Base-by-base conservation (phyloP, 441 rosid genomes). In the Erysimum pusillum region DNA sequence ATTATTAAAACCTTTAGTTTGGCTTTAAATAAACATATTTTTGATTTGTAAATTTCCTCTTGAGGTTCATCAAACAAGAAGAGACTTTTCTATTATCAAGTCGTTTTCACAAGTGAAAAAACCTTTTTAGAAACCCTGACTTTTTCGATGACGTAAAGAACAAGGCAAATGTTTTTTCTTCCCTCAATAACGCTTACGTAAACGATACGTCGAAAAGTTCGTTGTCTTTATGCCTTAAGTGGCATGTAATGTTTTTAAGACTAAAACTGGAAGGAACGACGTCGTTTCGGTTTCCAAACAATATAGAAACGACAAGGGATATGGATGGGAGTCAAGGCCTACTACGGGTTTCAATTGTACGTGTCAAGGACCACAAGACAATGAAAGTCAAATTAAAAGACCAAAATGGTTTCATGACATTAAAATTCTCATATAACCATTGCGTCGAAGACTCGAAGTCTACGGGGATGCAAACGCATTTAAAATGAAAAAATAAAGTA, bases 81-180 rank as follows among this genome's bases (percentile, higher is more conserved):
- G 17, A 63, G 45, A 73, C 7, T 38, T 48, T 36, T 28, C 31
- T 60, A 13, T 13, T 10, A 20, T 70, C 75, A 15, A n/a, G 3
- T 69, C 75, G 74, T 69, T 76, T 76, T 76, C 79, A 69, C 9
- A 6, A 61, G 48, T 41, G 63, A 6, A 45, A 56, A 73, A 45
- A 8, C 4, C 54, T 0, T 56, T 57, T 66, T 18, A 48, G 56
- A 68, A 75, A 31, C 60, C 60, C 28, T 31, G 79, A 75, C 74
- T 67, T 75, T 45, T 15, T 7, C 38, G 15, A 52, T 25, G 59
- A 49, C 62, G 74, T 67, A 59, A 13, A 2, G 18, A 17, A 8
- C 52, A 75, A 38, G 62, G 45, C 11, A 63, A 4, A 58, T 4
- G 38, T 31, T 68, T 53, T 75, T 66, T 67, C 67, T 66, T 68